Percentiles rank a stretch among this genome's conserved stretches.
Conservation (phyloP, 768 basidiomycete genomes). For the Leccinum incarnatum region DNA sequence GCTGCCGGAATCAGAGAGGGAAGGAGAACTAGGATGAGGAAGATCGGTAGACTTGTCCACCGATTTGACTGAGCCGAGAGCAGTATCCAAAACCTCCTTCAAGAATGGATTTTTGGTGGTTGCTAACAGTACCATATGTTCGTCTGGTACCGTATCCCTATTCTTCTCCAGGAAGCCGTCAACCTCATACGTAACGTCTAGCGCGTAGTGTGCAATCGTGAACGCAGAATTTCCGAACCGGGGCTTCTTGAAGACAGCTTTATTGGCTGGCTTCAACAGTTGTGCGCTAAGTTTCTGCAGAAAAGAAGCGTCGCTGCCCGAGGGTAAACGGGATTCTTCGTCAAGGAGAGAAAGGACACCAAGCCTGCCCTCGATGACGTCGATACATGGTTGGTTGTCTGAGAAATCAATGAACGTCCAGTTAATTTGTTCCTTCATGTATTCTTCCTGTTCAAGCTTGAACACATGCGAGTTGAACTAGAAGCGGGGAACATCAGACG, state of each 20-base stretch:
- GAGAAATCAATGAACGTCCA: conserved; percentile 99
- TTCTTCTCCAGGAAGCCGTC: conserved; percentile 99
- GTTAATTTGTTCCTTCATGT: conserved; percentile 96
- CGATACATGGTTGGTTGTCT: conserved; percentile 98
- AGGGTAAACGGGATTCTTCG: conserved; percentile 94
- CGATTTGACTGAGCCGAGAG: conserved; percentile 68
- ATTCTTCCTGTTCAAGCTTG: conserved; percentile 99
- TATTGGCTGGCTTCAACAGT: conserved; percentile 81
- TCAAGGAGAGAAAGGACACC: conserved; percentile 93
- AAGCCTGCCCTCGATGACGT: conserved; percentile 96
- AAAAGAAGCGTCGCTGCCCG: conserved; percentile 91
- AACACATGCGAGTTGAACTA: conserved; percentile 99
- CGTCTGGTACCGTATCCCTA: conserved; percentile 96
- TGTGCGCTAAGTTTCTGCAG: conserved; percentile 89
- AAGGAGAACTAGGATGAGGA: conserved; percentile 71
- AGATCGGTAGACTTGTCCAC: conserved; percentile 47
- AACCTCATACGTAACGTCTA: conserved; percentile 97
- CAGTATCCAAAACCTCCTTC: conserved; percentile 91
- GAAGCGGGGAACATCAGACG: conserved; percentile 13
- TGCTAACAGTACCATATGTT: conserved; percentile 88
- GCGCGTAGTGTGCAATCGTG: conserved; percentile 96
- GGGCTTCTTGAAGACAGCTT: conserved; percentile 94
- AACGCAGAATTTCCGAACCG: conserved; percentile 98
- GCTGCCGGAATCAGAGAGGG: conserved; percentile 74
- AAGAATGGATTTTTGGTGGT: conserved; percentile 89